phyloP scores from a whole-genome alignment of 495 filamentous ascomycete species.

The Penicillium paradoxum region DNA sequence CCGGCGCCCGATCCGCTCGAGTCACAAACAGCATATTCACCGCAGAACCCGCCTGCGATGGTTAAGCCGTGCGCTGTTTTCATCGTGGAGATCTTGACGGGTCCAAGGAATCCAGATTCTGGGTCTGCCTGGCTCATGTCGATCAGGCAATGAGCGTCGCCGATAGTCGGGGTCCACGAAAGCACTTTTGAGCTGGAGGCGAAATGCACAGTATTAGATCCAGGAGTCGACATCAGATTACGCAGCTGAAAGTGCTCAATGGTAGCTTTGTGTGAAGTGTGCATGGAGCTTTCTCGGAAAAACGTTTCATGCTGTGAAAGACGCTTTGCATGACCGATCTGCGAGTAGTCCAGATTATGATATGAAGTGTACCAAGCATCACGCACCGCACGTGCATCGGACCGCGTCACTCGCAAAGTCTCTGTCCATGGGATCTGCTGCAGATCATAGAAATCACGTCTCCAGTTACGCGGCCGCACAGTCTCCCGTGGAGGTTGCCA shows the following conservation, averaged over 20 bases:
- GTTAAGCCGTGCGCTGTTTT: conserved; percentile 61
- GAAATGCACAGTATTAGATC: conserved; percentile 74
- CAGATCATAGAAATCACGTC: conserved; percentile 60
- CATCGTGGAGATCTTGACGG: conserved; percentile 65
- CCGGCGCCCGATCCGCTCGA: conserved; percentile 57
- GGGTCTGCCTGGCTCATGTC: conserved; percentile 51
- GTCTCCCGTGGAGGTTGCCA: conserved; percentile 41
- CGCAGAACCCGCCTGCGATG: conserved; percentile 74
- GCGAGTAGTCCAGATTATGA: conserved; percentile 36
- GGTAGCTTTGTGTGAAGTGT: conserved; percentile 56
- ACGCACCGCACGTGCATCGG: conserved; percentile 55
- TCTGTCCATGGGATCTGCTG: conserved; percentile 75
- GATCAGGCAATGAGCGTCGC: conserved; percentile 50
- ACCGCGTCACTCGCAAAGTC: conserved; percentile 55
- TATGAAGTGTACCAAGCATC: conserved; percentile 44
- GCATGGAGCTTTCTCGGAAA: conserved; percentile 69
- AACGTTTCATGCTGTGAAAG: conserved; percentile 38
- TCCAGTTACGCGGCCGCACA: conserved; percentile 39
- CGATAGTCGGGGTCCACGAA: conserved; percentile 38
- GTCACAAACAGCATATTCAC: conserved; percentile 70
- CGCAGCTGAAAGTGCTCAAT: conserved; percentile 87
- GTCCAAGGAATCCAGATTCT: conserved; percentile 34
- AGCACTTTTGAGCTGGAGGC: conserved; percentile 55
- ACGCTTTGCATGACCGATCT: conserved; percentile 18
- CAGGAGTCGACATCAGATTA: conserved; percentile 70